Evolutionary conservation across 306 rosid genomes (phyloP).

Genomic region (Cicer chorassanicum): DNA sequence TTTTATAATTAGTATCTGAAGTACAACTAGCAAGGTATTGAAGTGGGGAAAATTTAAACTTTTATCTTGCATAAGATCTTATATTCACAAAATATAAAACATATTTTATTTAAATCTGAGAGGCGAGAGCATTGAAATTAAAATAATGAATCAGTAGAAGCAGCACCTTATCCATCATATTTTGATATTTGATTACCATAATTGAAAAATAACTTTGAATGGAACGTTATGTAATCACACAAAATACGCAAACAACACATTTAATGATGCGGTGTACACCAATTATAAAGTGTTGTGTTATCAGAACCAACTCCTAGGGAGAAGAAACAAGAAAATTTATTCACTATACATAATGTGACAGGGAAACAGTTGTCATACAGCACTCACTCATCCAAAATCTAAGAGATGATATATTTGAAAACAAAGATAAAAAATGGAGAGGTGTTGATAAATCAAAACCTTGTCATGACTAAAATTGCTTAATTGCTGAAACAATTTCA

Average conservation of each 20-base stretch:
- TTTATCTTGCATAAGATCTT: not conserved
- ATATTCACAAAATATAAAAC: not conserved
- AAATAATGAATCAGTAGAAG: conserved; percentile 1
- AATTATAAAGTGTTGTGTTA: not conserved
- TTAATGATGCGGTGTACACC: not conserved
- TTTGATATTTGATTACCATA: not conserved
- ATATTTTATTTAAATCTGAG: not conserved
- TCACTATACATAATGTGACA: not conserved
- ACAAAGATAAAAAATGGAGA: conserved; percentile 19
- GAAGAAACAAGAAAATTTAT: conserved; percentile 1
- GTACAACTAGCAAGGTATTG: not conserved
- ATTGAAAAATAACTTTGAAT: not conserved
- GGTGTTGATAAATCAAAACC: conserved; percentile 13
- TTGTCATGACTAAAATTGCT: conserved; percentile 46
- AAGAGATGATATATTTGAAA: not conserved
- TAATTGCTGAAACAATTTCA: conserved; percentile 68
- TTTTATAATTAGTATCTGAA: not conserved
- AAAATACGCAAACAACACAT: not conserved
- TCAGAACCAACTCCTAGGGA: not conserved
- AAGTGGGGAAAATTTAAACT: not conserved
- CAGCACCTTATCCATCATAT: not conserved
- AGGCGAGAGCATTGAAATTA: not conserved
- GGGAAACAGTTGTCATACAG: not conserved
- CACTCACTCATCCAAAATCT: conserved; percentile 14
- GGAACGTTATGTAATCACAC: not conserved